Evolutionary conservation across 208 protist genomes (phyloP).

Genomic region (Wallacemonas collosoma): DNA sequence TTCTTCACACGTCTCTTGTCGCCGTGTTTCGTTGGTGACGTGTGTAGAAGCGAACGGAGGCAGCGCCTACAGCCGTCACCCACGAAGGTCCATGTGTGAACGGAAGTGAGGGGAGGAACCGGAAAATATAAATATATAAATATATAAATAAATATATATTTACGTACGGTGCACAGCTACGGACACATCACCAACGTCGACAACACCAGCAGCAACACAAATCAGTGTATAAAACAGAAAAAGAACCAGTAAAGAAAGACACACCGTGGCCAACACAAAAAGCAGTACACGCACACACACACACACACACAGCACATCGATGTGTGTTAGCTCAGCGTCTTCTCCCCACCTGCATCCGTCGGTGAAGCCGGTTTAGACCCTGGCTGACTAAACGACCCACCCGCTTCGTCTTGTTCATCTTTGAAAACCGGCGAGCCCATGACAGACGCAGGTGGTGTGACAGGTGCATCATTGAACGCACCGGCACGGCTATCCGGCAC

Average conservation of each 20-base stretch:
- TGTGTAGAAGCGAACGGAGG: too few relatives aligned
- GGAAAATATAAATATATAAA: too few relatives aligned
- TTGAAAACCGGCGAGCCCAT: conserved; percentile 65
- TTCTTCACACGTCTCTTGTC: too few relatives aligned
- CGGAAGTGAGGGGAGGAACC: too few relatives aligned
- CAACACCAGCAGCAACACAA: too few relatives aligned
- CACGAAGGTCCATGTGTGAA: too few relatives aligned
- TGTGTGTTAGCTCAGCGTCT: background rate
- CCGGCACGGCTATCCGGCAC: conserved; percentile 67
- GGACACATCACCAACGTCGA: too few relatives aligned
- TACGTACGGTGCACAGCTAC: too few relatives aligned
- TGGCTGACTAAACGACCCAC: background rate
- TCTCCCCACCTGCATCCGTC: background rate
- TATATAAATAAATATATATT: too few relatives aligned
- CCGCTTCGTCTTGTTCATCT: conserved; percentile 22
- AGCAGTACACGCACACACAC: conserved; percentile 8
- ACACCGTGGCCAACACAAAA: conserved; percentile 4
- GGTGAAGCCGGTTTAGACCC: background rate
- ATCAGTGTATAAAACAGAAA: too few relatives aligned
- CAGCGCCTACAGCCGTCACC: too few relatives aligned
- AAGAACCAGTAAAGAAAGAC: background rate
- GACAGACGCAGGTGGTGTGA: conserved; percentile 40
- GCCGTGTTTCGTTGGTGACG: too few relatives aligned
- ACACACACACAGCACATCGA: background rate
- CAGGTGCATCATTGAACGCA: conserved; percentile 49